A percentile compares a stretch with the other conserved stretches of the same genome.
phyloP scores from a whole-genome alignment of 2,329 filamentous ascomycete genomes.

The Aspergillus carbonarius region DNA sequence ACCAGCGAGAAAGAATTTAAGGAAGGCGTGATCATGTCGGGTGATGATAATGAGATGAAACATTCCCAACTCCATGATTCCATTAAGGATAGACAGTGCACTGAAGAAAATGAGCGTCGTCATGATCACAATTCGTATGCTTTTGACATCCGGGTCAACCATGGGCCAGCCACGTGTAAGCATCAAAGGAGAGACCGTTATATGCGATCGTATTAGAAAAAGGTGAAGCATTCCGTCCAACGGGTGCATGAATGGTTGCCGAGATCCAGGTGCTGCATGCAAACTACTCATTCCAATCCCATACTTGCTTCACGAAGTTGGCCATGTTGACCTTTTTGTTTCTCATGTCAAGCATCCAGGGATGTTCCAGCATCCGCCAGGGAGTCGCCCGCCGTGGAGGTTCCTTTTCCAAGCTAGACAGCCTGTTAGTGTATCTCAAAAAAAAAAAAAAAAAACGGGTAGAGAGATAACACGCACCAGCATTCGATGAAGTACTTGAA shows the following conservation, averaged over 20 bases:
- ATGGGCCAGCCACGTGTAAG: slow-evolving; percentile 29
- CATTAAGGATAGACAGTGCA: slow-evolving; percentile 22
- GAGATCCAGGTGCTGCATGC: slow-evolving; percentile 1
- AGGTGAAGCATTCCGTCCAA: slow-evolving; percentile 6
- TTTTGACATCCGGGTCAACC: slow-evolving; percentile 31
- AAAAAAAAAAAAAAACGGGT: too few relatives aligned
- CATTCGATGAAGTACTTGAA: slow-evolving; percentile 99
- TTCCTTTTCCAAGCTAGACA: slow-evolving; percentile 84
- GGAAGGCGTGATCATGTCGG: slow-evolving; percentile 20
- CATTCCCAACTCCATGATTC: slow-evolving; percentile 22
- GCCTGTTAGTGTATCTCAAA: slow-evolving; percentile 14
- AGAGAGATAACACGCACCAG: slow-evolving; percentile 62
- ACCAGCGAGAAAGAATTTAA: slow-evolving; percentile 12
- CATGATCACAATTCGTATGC: slow-evolving; percentile 27
- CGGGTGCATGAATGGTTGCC: neutral
- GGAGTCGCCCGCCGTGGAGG: slow-evolving; percentile 81
- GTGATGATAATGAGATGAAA: slow-evolving; percentile 14
- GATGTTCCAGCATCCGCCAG: slow-evolving; percentile 98
- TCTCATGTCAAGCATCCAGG: slow-evolving; percentile 97
- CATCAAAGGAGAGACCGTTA: slow-evolving; percentile 25
- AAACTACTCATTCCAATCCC: slow-evolving; percentile 81
- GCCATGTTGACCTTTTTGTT: slow-evolving; percentile 96
- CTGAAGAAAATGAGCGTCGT: slow-evolving; percentile 24
- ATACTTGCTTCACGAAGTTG: slow-evolving; percentile 89
- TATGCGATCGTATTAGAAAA: slow-evolving; percentile 20